These are phyloP conservation scores for Kurtzmaniella quercitrusa DNA, from an alignment of 1,139 yeast genomes.

Conservation along the genomic window DNA sequence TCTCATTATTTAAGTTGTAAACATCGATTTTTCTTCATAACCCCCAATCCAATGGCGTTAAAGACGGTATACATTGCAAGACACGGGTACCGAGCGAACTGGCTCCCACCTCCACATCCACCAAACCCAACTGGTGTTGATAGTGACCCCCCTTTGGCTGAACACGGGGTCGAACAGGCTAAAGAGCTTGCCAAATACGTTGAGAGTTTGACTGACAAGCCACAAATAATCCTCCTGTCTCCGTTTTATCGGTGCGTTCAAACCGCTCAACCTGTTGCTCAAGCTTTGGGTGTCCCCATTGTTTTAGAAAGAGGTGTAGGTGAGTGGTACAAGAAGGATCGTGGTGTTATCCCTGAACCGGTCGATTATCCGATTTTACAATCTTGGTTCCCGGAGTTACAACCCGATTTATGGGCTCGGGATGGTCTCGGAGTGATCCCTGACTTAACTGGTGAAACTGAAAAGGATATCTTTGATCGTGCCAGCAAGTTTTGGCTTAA, in stretches of 20 bases:
- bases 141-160: constrained; percentile 76
- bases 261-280: constrained; percentile 69
- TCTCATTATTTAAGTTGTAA: no score
- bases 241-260: constrained; percentile 91
- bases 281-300: constrained; percentile 51
- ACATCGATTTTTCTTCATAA: not conserved
- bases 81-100: constrained; percentile 80
- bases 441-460: constrained; percentile 57
- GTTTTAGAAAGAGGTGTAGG: constrained; percentile 70
- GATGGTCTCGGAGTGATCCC: constrained; percentile 51
- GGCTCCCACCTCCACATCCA: constrained; percentile 76
- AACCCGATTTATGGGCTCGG: constrained; percentile 43
- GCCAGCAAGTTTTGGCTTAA: constrained; percentile 45
- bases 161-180: constrained; percentile 79
- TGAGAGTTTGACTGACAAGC: constrained; percentile 34
- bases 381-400: constrained; percentile 44
- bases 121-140: constrained; percentile 78
- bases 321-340: constrained; percentile 59
- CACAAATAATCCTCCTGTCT: constrained; percentile 65
- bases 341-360: constrained; percentile 55
- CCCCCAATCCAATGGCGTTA: constrained; percentile 31
- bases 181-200: constrained; percentile 60
- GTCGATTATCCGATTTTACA: constrained; percentile 48
- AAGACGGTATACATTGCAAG: constrained; percentile 49
- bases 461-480: constrained; percentile 56